Evolutionary conservation across 2,329 filamentous ascomycete genomes (phyloP).

Genomic region (Monilinia laxa): DNA sequence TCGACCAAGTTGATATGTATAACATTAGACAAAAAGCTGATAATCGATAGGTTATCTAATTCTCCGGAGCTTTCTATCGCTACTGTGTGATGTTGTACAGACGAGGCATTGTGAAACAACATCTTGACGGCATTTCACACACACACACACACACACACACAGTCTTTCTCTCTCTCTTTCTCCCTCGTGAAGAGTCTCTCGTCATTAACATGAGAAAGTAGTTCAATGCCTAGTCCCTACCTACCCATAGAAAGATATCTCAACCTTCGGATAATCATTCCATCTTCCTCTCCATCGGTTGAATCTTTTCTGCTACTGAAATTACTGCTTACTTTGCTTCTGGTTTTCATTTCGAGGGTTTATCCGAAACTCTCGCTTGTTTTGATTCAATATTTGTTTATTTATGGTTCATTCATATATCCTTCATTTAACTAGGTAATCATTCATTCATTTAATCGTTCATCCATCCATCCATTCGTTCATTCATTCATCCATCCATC

Average conservation of each 20-base stretch:
- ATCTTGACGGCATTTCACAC: constrained; percentile 12
- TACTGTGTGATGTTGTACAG: constrained; percentile 4
- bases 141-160: neutral
- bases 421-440: too few relatives aligned
- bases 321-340: neutral
- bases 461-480: too few relatives aligned
- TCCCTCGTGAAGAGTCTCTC: neutral
- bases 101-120: constrained; percentile 21
- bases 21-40: constrained; percentile 4
- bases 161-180: neutral
- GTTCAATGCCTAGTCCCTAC: too few relatives aligned
- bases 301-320: too few relatives aligned
- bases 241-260: neutral
- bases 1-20: neutral
- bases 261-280: neutral
- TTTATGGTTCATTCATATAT: neutral
- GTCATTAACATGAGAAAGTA: neutral
- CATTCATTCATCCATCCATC: too few relatives aligned
- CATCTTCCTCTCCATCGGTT: neutral
- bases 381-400: neutral
- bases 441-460: too few relatives aligned
- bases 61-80: constrained; percentile 9
- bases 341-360: neutral
- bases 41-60: constrained; percentile 15
- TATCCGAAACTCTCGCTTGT: neutral